A percentile compares a stretch with the other conserved stretches of the same genome.
Conservation (phyloP, 2,329 filamentous ascomycete species). For the Fusarium sp. region DNA sequence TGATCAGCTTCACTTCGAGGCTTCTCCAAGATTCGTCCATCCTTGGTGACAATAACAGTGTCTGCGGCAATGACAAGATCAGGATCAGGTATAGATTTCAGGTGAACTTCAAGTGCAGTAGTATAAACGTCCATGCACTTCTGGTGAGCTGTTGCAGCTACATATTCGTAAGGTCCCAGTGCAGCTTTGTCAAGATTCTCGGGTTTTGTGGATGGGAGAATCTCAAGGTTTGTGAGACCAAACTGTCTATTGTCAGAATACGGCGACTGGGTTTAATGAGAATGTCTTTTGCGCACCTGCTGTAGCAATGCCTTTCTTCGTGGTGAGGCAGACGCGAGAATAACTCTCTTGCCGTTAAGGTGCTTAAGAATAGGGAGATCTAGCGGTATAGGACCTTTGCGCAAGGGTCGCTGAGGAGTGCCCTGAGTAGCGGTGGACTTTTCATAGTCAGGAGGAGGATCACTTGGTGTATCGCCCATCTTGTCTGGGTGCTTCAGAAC, state of each 20-base stretch:
- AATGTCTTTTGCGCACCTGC: constrained; percentile 61
- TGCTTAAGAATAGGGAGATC: constrained; percentile 82
- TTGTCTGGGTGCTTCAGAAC: constrained; percentile 2
- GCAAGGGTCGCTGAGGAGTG: constrained; percentile 48
- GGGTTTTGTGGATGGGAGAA: constrained; percentile 83
- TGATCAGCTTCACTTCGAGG: constrained; percentile 85
- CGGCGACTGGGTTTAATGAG: too few species aligned
- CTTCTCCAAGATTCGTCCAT: constrained; percentile 89
- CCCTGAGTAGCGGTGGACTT: constrained; percentile 56
- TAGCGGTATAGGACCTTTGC: constrained; percentile 73
- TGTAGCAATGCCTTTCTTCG: constrained; percentile 84
- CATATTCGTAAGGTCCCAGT: constrained; percentile 89
- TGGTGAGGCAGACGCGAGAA: constrained; percentile 91
- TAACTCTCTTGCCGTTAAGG: constrained; percentile 82
- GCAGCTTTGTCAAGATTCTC: constrained; percentile 85
- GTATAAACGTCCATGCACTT: constrained; percentile 83
- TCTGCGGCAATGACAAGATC: constrained; percentile 90
- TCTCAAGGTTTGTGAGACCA: constrained; percentile 84
- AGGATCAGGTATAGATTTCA: constrained; percentile 71
- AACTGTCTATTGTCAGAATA: constrained; percentile 63
- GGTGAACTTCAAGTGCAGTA: constrained; percentile 57
- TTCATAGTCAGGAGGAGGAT: constrained; percentile 62
- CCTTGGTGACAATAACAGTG: constrained; percentile 84
- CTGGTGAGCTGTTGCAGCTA: constrained; percentile 83
- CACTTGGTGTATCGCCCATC: constrained; percentile 51